Evolutionary conservation across 2,329 filamentous ascomycete genomes (phyloP).

Genomic region (Geosmithia flava): DNA sequence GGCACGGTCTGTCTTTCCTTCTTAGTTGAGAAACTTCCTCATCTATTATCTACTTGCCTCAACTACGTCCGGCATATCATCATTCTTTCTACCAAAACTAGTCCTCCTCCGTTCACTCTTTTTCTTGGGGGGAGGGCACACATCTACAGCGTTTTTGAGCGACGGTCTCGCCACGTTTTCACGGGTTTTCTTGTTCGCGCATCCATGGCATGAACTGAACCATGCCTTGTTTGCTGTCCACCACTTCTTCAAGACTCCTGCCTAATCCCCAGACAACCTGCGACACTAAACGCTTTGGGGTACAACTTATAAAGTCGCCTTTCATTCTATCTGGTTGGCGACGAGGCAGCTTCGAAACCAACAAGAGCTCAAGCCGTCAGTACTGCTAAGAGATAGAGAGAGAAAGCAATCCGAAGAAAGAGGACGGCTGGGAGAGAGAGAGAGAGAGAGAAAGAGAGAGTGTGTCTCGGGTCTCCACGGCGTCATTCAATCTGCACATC

Average conservation of each 20-base stretch:
- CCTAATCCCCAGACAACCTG: neutral
- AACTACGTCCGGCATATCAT: too few species aligned
- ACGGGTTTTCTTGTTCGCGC: neutral
- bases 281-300: neutral
- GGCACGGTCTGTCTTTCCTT: too few species aligned
- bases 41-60: too few species aligned
- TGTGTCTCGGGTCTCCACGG: neutral
- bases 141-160: too few species aligned
- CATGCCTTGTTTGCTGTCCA: neutral
- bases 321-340: neutral
- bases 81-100: too few species aligned
- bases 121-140: too few species aligned
- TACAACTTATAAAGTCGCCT: neutral
- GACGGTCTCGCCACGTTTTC: neutral
- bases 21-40: too few species aligned
- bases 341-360: neutral
- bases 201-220: neutral
- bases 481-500: neutral
- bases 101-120: too few species aligned
- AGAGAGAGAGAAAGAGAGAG: neutral
- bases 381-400: neutral
- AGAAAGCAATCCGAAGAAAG: too few species aligned
- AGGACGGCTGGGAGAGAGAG: too few species aligned
- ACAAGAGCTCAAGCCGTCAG: too few species aligned
- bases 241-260: neutral